Conservation (phyloP, 495 filamentous ascomycete species). For the Penicillium coffeae region DNA sequence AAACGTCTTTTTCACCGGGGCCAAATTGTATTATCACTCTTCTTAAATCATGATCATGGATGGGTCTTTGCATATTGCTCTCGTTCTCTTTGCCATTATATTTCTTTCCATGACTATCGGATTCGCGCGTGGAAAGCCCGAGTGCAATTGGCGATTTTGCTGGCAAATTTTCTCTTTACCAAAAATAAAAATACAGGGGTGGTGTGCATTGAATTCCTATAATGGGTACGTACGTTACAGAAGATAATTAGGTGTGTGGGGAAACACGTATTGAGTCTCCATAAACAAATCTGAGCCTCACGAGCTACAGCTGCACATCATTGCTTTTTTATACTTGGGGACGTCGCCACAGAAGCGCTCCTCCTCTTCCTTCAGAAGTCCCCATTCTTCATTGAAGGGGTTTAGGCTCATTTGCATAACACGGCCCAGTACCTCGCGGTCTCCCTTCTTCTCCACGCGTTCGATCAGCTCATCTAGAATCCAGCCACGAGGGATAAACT, state of each 20-base stretch:
- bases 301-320: slow-evolving; percentile 87
- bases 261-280: slow-evolving; percentile 17
- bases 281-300: slow-evolving; percentile 14
- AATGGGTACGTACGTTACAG: slow-evolving; percentile 18
- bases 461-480: slow-evolving; percentile 89
- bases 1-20: slow-evolving; percentile 22
- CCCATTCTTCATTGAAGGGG: slow-evolving; percentile 83
- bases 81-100: slow-evolving; percentile 1
- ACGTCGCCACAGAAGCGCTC: slow-evolving; percentile 85
- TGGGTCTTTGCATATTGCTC: slow-evolving; percentile 17
- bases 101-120: slow-evolving; percentile 16
- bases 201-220: slow-evolving; percentile 19
- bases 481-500: slow-evolving; percentile 85
- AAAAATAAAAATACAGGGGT: slow-evolving; percentile 10
- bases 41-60: slow-evolving; percentile 29
- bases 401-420: slow-evolving; percentile 75
- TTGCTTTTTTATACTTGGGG: slow-evolving; percentile 65
- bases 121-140: slow-evolving; percentile 15
- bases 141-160: slow-evolving; percentile 26
- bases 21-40: slow-evolving; percentile 25
- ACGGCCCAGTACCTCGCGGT: slow-evolving; percentile 68
- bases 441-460: slow-evolving; percentile 77
- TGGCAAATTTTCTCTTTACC: slow-evolving; percentile 15
- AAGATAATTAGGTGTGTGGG: slow-evolving; percentile 23
- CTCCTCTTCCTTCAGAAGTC: slow-evolving; percentile 65